A percentile compares a stretch with the other conserved stretches of the same genome.
Evolutionary conservation across 2,329 filamentous ascomycete genomes (phyloP).

Genomic region (Elsinoe australis): DNA sequence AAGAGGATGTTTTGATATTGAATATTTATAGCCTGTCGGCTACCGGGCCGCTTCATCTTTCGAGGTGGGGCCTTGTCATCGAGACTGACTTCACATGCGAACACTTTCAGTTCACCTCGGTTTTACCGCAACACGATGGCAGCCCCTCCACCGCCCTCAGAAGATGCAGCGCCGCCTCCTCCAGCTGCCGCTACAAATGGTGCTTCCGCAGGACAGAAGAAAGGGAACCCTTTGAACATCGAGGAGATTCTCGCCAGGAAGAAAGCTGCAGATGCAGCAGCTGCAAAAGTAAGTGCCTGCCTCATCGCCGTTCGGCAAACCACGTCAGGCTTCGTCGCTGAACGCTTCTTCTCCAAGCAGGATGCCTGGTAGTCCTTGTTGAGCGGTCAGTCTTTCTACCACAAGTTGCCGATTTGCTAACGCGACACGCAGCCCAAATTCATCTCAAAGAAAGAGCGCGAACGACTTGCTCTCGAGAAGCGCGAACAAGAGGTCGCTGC

Average conservation of each 20-base stretch:
- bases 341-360: conserved; percentile 1
- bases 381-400: not conserved
- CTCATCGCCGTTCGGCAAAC: not conserved
- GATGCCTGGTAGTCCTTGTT: conserved; percentile 1
- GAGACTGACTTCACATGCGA: no score
- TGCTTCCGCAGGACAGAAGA: conserved; percentile 31
- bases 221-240: conserved; percentile 60
- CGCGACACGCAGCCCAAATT: conserved; percentile 59
- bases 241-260: conserved; percentile 81
- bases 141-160: not conserved
- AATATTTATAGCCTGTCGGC: no score
- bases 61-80: no score
- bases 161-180: conserved; percentile 11
- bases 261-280: conserved; percentile 74
- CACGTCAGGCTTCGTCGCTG: no score
- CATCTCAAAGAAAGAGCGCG: conserved; percentile 72
- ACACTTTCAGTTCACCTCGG: no score
- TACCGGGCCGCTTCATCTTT: no score
- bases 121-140: not conserved
- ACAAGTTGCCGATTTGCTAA: conserved; percentile 1
- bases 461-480: conserved; percentile 71
- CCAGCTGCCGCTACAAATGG: conserved; percentile 30
- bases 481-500: conserved; percentile 63
- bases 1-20: no score
- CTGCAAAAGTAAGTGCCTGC: conserved; percentile 50